Conservation (phyloP, 2,329 filamentous ascomycete species). For the Sarocladiaceae sp. region DNA sequence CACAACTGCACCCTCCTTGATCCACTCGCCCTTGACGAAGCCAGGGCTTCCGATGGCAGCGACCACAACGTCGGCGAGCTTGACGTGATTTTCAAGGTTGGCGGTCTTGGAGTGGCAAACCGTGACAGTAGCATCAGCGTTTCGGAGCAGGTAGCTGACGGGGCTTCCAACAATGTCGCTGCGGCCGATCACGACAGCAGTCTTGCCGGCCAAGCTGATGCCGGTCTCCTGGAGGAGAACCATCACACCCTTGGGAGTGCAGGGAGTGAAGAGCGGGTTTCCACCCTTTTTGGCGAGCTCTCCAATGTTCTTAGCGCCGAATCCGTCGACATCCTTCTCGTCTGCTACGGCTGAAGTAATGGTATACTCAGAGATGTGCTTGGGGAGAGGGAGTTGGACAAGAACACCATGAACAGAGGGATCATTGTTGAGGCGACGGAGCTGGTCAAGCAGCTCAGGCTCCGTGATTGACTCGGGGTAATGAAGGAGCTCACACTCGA, state of each 20-base stretch:
- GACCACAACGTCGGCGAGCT: constrained; percentile 82
- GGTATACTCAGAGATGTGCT: constrained; percentile 83
- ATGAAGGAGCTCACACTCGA: constrained; percentile 80
- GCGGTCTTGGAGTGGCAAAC: constrained; percentile 89
- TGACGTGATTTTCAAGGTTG: constrained; percentile 68
- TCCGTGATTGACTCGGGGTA: constrained; percentile 79
- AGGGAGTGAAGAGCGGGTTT: constrained; percentile 83
- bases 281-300: constrained; percentile 95
- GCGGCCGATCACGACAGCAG: constrained; percentile 88
- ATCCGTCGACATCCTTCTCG: constrained; percentile 97
- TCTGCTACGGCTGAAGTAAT: constrained; percentile 87
- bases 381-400: constrained; percentile 87
- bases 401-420: constrained; percentile 83
- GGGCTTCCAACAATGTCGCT: constrained; percentile 98
- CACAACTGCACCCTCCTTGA: constrained; percentile 91
- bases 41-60: constrained; percentile 84
- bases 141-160: constrained; percentile 91
- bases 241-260: constrained; percentile 98
- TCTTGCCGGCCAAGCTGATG: constrained; percentile 80
- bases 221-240: constrained; percentile 80
- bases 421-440: constrained; percentile 82
- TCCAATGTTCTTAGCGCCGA: constrained; percentile 90
- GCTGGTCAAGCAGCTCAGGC: constrained; percentile 77
- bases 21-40: constrained; percentile 91
- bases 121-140: constrained; percentile 94